A percentile compares a stretch with the other conserved stretches of the same genome.
These are phyloP conservation scores for Aspergillus sp. DNA, from an alignment of 2,329 filamentous ascomycete genomes.

Conservation along the genomic window DNA sequence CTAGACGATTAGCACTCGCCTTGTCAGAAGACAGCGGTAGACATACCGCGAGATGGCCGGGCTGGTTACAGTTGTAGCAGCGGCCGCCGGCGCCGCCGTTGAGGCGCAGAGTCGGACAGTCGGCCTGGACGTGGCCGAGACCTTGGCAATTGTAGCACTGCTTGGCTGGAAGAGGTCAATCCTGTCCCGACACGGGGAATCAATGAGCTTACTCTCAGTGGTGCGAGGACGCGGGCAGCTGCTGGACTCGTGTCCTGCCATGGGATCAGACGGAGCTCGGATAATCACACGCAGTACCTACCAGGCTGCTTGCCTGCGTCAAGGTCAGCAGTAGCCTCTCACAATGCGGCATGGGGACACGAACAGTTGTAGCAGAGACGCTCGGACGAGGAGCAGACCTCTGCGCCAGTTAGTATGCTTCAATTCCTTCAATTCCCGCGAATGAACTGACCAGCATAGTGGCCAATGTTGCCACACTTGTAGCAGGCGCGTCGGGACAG, in stretches of 20 bases:
- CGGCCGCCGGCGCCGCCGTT: slow-evolving; percentile 71
- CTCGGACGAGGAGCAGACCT: slow-evolving; percentile 96
- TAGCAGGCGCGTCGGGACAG: slow-evolving; percentile 77
- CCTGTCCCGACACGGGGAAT: slow-evolving; percentile 7
- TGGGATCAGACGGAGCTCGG: slow-evolving; percentile 11
- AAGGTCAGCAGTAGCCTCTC: slow-evolving; percentile 10
- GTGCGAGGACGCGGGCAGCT: slow-evolving; percentile 93
- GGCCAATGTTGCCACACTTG: slow-evolving; percentile 69
- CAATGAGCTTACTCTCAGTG: slow-evolving; percentile 69
- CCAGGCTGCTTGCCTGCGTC: slow-evolving; percentile 37
- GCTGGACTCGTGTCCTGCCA: slow-evolving; percentile 83
- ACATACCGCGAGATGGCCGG: slow-evolving; percentile 81
- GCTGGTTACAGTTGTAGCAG: slow-evolving; percentile 94
- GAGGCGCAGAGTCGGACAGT: slow-evolving; percentile 92
- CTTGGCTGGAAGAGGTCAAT: slow-evolving; percentile 54
- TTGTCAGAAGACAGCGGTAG: slow-evolving; percentile 2
- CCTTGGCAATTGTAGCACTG: slow-evolving; percentile 99
- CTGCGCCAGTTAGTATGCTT: slow-evolving; percentile 49
- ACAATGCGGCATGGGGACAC: slow-evolving; percentile 25
- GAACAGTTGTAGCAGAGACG: slow-evolving; percentile 99
- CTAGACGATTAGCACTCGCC: slow-evolving; percentile 29
- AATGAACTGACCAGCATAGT: slow-evolving; percentile 43
- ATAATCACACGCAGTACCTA: slow-evolving; percentile 19
- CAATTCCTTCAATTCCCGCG: slow-evolving; percentile 42
- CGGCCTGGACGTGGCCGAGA: slow-evolving; percentile 93